Base-by-base conservation (phyloP, 768 basidiomycete species). In the Pilatotrama ljubarskyi region DNA sequence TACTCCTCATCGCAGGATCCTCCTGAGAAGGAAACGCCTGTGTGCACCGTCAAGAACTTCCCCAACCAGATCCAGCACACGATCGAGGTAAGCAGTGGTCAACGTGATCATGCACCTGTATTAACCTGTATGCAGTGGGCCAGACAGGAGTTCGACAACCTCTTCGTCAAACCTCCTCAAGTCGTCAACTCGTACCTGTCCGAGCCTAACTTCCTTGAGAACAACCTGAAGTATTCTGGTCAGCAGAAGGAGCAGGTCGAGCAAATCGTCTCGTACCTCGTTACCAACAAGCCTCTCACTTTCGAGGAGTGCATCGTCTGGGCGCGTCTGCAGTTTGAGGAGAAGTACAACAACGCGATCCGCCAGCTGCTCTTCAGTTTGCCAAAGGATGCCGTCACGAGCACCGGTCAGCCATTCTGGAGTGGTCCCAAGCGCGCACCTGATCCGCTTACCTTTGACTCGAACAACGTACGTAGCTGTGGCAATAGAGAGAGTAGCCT, bases 1-100 rank as follows among this genome's bases (percentile, higher is more conserved):
- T 99, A 99, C 74, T 88, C 91, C 14, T 96, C 95, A 9, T 98
- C 95, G 14, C 97, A 98, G 75, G 97, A 99, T 72, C 97, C 97
- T 44, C 97, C 97, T 9, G 97, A 99, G 77, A 98, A 97, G 75
- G 90, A 95, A 70, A 88, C 95, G 1, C 91, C 97, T 22, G 92
- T 91, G 24, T 99, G 97, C 74, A 99, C 97, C 1, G 90, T 98
- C 73, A 98, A 98, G 79, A 98, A 93, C 76, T 99, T 98, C 84
- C 97, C 97, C 10, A 95, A 99, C 72, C 90, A 90, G 24, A 98
- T 98, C 68, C 89, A 93, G 65, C 97, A 99, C 76, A 97, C 95
- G 7, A 99, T 99, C 60, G 94, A 98, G 81, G 93, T 91, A 55
- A 29, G 29, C 29, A 5, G 82, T 22, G 26, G 36, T 14, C 15